phyloP scores from a whole-genome alignment of 805 yeast species.

The Candida yuanshanica region DNA sequence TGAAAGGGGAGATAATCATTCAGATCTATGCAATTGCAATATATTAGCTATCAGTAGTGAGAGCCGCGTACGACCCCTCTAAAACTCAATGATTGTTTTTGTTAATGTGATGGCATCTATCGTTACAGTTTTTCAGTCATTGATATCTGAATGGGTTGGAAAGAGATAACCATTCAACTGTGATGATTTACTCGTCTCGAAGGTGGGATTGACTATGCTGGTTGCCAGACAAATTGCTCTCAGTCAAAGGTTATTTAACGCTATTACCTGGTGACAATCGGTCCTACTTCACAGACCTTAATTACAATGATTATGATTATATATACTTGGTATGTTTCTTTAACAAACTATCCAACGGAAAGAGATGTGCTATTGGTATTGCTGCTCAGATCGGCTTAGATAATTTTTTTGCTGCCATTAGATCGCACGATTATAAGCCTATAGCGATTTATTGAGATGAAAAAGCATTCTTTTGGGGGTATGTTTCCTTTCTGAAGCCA shows the following conservation, averaged over 20 bases:
- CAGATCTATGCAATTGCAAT: conserved; percentile 34
- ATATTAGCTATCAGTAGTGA: conserved; percentile 38
- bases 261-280: conserved; percentile 27
- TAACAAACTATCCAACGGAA: conserved; percentile 31
- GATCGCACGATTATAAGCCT: conserved; percentile 29
- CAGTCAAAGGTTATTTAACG: conserved; percentile 25
- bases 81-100: conserved; percentile 40
- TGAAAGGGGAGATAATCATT: conserved; percentile 27
- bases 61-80: conserved; percentile 29
- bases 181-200: conserved; percentile 23
- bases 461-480: conserved; percentile 30
- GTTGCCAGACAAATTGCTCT: conserved; percentile 22
- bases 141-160: conserved; percentile 24
- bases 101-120: conserved; percentile 32
- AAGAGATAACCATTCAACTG: conserved; percentile 28
- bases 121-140: conserved; percentile 24
- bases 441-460: conserved; percentile 26
- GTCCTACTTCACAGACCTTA: conserved; percentile 30
- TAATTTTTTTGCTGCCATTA: conserved; percentile 33
- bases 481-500: conserved; percentile 26
- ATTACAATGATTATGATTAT: no score
- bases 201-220: conserved; percentile 30
- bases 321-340: conserved; percentile 38
- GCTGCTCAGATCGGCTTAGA: conserved; percentile 36
- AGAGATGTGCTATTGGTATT: conserved; percentile 34